phyloP scores from a whole-genome alignment of 2,329 filamentous ascomycete genomes.

The Ophiostoma piceae region DNA sequence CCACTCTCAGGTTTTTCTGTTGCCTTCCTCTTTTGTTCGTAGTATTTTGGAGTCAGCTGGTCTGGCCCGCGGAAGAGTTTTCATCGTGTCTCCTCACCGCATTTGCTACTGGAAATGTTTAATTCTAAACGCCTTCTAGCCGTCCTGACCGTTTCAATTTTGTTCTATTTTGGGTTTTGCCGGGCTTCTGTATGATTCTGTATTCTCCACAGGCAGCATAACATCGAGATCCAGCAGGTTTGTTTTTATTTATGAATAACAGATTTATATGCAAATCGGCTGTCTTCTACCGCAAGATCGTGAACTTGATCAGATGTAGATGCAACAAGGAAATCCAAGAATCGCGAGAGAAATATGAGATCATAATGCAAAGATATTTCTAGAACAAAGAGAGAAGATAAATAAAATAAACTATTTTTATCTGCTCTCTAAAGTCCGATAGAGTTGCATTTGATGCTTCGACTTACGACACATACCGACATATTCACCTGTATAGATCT shows the following conservation, averaged over 20 bases:
- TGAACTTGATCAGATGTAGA: not conserved
- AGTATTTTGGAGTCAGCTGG: conserved; percentile 22
- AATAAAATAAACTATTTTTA: not conserved
- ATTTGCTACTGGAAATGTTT: not conserved
- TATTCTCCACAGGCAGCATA: not conserved
- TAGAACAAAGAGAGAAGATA: not conserved
- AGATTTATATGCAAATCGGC: not conserved
- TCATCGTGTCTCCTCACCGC: conserved; percentile 6
- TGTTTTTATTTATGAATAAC: not conserved
- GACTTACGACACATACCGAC: not conserved
- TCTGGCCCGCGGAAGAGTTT: conserved; percentile 19
- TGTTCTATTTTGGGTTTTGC: not conserved
- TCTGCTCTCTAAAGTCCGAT: not conserved
- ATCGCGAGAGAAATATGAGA: not conserved
- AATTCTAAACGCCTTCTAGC: not conserved
- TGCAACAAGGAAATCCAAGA: not conserved
- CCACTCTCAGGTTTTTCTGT: not conserved
- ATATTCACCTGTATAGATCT: not conserved
- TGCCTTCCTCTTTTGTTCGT: conserved; percentile 5
- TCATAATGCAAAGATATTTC: not conserved
- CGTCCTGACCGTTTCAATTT: not conserved
- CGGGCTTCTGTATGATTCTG: not conserved
- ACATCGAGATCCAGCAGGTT: not conserved
- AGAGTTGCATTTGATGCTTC: not conserved
- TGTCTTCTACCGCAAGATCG: not conserved